These are phyloP conservation scores for Chenopodium album DNA, from an alignment of 148 eudicot genomes.

Conservation along the genomic window DNA sequence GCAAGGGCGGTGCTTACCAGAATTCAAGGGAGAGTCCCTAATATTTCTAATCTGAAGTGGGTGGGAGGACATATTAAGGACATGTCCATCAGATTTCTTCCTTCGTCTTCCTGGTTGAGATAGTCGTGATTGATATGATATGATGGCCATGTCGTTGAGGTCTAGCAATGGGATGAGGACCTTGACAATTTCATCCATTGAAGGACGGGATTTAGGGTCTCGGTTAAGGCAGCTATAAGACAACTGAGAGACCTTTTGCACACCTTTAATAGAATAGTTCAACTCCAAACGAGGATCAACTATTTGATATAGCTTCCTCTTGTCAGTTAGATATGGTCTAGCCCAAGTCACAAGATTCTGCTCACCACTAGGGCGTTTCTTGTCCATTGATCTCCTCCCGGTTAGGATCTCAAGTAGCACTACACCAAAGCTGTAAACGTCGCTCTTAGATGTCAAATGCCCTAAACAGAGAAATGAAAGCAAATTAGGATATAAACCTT, in stretches of 20 bases:
- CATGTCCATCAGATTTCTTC: slow-evolving; percentile 54
- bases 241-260: slow-evolving; percentile 70
- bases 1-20: slow-evolving; percentile 46
- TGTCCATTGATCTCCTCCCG: slow-evolving; percentile 92
- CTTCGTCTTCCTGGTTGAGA: slow-evolving; percentile 73
- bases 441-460: slow-evolving; percentile 94
- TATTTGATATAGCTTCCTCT: slow-evolving; percentile 67
- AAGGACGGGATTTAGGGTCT: slow-evolving; percentile 82
- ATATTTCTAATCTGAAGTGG: slow-evolving; percentile 47
- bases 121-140: slow-evolving; percentile 58
- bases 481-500: neutral
- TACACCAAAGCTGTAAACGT: slow-evolving; percentile 92
- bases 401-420: slow-evolving; percentile 89
- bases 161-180: slow-evolving; percentile 66
- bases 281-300: slow-evolving; percentile 91
- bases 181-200: slow-evolving; percentile 87
- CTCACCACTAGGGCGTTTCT: slow-evolving; percentile 85
- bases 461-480: slow-evolving; percentile 41
- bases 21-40: slow-evolving; percentile 45
- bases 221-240: slow-evolving; percentile 69
- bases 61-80: slow-evolving; percentile 39
- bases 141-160: slow-evolving; percentile 74
- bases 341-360: slow-evolving; percentile 95
- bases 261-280: slow-evolving; percentile 87
- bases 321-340: slow-evolving; percentile 71